Evolutionary conservation across 176 grass and related monocot genomes (phyloP).

Genomic region (Rhynchospora pubera): DNA sequence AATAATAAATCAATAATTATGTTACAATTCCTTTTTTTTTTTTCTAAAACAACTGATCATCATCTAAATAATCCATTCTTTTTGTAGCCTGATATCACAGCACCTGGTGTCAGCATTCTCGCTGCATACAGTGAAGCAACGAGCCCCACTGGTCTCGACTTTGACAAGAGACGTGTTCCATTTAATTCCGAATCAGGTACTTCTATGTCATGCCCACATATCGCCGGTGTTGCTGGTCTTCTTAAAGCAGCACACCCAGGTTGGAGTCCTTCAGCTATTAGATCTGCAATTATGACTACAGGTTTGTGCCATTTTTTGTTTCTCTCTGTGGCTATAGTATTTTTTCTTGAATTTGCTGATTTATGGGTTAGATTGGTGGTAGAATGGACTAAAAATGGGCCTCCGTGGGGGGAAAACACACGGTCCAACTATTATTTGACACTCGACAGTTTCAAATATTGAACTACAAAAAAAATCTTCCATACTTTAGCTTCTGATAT

Average conservation of each 20-base stretch:
- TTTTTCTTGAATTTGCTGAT: neutral
- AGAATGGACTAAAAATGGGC: neutral
- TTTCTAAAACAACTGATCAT: neutral
- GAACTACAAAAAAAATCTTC: neutral
- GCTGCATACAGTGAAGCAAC: constrained; percentile 51
- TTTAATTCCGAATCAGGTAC: constrained; percentile 94
- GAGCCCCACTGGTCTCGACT: constrained; percentile 51
- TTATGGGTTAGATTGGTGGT: neutral
- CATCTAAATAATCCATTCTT: neutral
- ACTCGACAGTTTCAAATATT: neutral
- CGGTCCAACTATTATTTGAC: neutral
- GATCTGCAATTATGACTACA: constrained; percentile 87
- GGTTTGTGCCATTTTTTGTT: constrained; percentile 17
- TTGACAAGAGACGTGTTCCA: constrained; percentile 63
- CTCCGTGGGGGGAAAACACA: neutral
- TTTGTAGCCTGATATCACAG: constrained; percentile 86
- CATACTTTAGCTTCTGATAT: neutral
- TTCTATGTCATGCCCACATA: constrained; percentile 91
- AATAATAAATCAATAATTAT: neutral
- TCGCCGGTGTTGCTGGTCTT: constrained; percentile 68
- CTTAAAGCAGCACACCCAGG: constrained; percentile 57
- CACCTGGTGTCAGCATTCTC: constrained; percentile 79
- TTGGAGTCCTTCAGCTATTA: constrained; percentile 88
- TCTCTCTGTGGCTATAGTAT: neutral
- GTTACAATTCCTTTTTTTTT: neutral